Evolutionary conservation across 805 yeast species (phyloP), one percentile per base, ranked within the genome.

Genomic region (Isabelozyma gotoi): DNA sequence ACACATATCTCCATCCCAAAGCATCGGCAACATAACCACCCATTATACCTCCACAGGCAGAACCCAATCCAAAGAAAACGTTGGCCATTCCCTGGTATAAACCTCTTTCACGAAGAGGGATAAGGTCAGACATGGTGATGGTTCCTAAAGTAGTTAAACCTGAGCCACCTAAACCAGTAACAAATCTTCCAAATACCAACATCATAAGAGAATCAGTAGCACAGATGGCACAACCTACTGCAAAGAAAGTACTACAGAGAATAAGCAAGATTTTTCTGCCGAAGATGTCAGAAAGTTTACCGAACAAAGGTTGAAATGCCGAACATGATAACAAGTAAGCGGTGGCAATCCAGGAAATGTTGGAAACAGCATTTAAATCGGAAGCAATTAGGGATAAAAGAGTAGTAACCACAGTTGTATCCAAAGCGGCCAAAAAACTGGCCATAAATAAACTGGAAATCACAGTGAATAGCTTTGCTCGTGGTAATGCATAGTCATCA

Each of bases 151-250:
- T 76, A 40, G 84, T 80, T 56, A 89, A 77, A 1, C 96, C 96
- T 5, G 96, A 94, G n/a, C 96, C 96, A 10, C 96, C 96, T 43
- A 86, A 76, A 15, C 97, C 97, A 19, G 95, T 82, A 40, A 89
- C 71, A 47, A 88, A 80, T 53, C 88, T 69, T 3, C 85, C 85
- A 20, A 77, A 47, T 6, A 83, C 78, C 49, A 85, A 68, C 42
- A 71, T 51, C 36, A 66, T 50, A 11, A 54, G 77, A 56, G 62
- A 80, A 62, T 67, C 63, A 1, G 84, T 75, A 1, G 72, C 81
- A 57, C 88, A 82, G 38, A 81, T 71, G 10, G 77, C 53, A 41
- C 77, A 72, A 1, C 77, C 91, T 2, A 81, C 33, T 2, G 79
- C 75, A 56, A 85, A 85, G n/a, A 76, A 63, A 1, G 65, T 49